Percentiles rank a stretch among this genome's conserved stretches.
Evolutionary conservation across 2,329 filamentous ascomycete genomes (phyloP).

Genomic region (Byssothecium circinans): DNA sequence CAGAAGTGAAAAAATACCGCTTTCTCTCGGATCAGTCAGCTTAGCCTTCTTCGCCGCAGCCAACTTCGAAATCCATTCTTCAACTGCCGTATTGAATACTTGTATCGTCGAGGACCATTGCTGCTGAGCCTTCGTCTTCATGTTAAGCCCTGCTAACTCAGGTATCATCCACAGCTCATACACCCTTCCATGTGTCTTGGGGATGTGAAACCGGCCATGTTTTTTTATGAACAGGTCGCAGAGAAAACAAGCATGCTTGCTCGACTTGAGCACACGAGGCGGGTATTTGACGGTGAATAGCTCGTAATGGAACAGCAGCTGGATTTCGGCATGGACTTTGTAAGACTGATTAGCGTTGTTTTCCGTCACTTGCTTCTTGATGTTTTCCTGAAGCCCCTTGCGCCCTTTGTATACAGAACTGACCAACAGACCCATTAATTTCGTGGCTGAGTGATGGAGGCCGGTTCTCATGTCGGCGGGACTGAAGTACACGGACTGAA

Average conservation of each 20-base stretch:
- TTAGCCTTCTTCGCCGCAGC: background rate
- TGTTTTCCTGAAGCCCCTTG: background rate
- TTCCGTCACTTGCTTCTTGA: background rate
- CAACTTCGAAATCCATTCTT: slow-evolving; percentile 1
- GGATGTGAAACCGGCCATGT: slow-evolving; percentile 46
- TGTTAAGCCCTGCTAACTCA: background rate
- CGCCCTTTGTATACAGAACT: background rate
- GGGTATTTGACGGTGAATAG: slow-evolving; percentile 20
- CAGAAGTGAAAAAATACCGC: slow-evolving; percentile 11
- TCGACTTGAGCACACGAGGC: slow-evolving; percentile 51
- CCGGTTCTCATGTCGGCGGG: background rate
- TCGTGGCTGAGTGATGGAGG: background rate
- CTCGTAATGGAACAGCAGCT: slow-evolving; percentile 51
- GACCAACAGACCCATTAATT: slow-evolving; percentile 2
- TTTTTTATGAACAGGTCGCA: slow-evolving; percentile 51
- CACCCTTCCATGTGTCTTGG: slow-evolving; percentile 49
- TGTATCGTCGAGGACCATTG: background rate
- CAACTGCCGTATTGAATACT: slow-evolving; percentile 6
- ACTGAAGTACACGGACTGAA: background rate
- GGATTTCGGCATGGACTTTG: slow-evolving; percentile 53
- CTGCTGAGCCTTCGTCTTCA: background rate
- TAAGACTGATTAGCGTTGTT: background rate
- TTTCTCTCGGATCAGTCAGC: slow-evolving; percentile 8
- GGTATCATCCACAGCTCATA: slow-evolving; percentile 52
- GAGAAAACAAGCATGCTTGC: slow-evolving; percentile 55